A percentile compares a stretch with the other conserved stretches of the same genome.
Evolutionary conservation across 768 basidiomycete species (phyloP).

Genomic region (Chalciporus pseudorubinellus): DNA sequence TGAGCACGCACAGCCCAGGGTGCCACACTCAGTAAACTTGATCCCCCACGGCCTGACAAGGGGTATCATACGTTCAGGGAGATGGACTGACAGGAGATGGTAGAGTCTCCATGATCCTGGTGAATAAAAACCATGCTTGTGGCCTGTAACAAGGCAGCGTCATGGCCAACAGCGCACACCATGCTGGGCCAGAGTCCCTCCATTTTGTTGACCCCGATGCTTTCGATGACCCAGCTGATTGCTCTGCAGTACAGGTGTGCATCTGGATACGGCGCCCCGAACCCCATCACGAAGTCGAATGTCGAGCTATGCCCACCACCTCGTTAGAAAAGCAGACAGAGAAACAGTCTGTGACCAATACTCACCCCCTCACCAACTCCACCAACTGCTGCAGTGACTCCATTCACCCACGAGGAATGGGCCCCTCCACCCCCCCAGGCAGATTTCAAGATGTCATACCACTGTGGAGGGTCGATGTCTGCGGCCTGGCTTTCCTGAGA

Average conservation of each 20-base stretch:
- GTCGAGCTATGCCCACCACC: too few species aligned
- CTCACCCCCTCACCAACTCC: neutral
- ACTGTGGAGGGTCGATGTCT: neutral
- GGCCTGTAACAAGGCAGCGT: neutral
- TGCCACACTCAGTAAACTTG: neutral
- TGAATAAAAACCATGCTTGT: neutral
- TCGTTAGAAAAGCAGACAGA: too few species aligned
- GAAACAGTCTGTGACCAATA: neutral
- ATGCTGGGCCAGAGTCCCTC: neutral
- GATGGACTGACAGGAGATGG: neutral
- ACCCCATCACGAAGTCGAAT: neutral
- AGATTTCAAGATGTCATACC: neutral
- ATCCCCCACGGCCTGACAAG: neutral
- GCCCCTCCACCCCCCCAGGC: neutral
- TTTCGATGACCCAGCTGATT: neutral
- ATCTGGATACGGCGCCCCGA: neutral
- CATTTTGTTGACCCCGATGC: neutral
- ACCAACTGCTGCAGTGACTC: neutral
- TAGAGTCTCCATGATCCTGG: neutral
- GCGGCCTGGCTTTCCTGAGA: too few species aligned
- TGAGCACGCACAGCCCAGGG: neutral
- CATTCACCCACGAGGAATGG: neutral
- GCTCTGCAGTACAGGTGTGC: neutral
- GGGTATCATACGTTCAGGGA: neutral
- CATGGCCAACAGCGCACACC: neutral